Base-by-base conservation (phyloP, 2,329 filamentous ascomycete genomes). In the Fusarium sp. region DNA sequence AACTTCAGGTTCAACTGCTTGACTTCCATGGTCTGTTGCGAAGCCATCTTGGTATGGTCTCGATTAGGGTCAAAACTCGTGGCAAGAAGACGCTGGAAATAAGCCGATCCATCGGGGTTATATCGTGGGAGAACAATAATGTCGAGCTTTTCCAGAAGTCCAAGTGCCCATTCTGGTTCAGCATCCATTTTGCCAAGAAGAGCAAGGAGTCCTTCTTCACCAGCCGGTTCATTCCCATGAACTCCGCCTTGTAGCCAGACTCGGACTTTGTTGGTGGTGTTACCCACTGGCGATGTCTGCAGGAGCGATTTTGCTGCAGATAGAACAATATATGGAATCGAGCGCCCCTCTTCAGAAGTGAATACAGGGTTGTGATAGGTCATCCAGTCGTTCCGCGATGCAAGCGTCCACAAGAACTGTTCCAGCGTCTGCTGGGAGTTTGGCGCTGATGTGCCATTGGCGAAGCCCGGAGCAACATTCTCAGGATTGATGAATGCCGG, bases 211-310 rank as follows among this genome's bases (percentile, higher is more conserved):
- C 73, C 75, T 54, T 81, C 74, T 59, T 80, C 79, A 4, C 79
- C 79, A 1, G 75, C 79, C 0, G 79, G 79, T 9, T 80, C 79
- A 21, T 81, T 80, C 15, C 79, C 79, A 23, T 80, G 79, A 0
- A 80, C 78, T 7, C 73, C 77, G 14, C 74, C 78, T 31, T 81
- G 79, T 3, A 81, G 59, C 78, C 78, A 81, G 11, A 80, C 74
- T 3, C 79, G 73, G 9, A 80, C 69, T 51, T 80, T 81, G 23
- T 48, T 60, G 4, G 54, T 67, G 7, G 38, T 23, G n/a, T 69
- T 74, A 4, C 55, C 21, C 12, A 55, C 25, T 4, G 23, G 23
- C 9, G 65, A 62, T 1, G 63, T 35, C 12, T 57, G 64, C 1
- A 63, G 29, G 1, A 69, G 19, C 0, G 64, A 69, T 21, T 55